Evolutionary conservation across 2,329 filamentous ascomycete genomes (phyloP).

Genomic region (Cladobotryum mycophilum): DNA sequence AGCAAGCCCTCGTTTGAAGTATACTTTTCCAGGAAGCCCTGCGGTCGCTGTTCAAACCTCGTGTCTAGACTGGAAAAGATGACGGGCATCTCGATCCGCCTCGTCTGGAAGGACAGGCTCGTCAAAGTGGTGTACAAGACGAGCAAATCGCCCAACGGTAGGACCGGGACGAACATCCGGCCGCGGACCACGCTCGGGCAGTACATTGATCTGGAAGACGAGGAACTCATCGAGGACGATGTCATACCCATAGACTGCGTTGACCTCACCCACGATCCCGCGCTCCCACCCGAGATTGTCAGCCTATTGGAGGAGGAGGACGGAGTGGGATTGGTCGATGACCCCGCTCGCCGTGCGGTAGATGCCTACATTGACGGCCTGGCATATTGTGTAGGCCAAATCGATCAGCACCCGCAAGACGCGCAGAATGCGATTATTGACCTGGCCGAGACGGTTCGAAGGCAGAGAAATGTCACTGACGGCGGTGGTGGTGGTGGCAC

Average conservation of each 20-base stretch:
- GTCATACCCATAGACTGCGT: constrained; percentile 13
- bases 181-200: not conserved
- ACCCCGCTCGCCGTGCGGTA: not conserved
- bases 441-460: constrained; percentile 16
- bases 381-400: constrained; percentile 29
- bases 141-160: not conserved
- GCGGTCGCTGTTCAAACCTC: constrained; percentile 21
- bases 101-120: constrained; percentile 25
- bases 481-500: not conserved
- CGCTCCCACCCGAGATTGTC: constrained; percentile 4
- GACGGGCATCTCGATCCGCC: constrained; percentile 22
- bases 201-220: not conserved
- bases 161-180: no score
- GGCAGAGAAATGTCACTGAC: constrained; percentile 4
- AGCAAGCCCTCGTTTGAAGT: constrained; percentile 26
- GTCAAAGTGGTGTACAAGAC: constrained; percentile 21
- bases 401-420: constrained; percentile 20
- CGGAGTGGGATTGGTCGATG: not conserved
- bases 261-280: constrained; percentile 15
- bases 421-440: constrained; percentile 23
- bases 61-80: constrained; percentile 18
- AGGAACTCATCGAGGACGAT: constrained; percentile 9
- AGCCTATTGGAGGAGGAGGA: constrained; percentile 5
- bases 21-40: constrained; percentile 31
- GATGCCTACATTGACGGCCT: constrained; percentile 21